Conservation (phyloP, 768 basidiomycete species). For the Kwoniella bestiolae region DNA sequence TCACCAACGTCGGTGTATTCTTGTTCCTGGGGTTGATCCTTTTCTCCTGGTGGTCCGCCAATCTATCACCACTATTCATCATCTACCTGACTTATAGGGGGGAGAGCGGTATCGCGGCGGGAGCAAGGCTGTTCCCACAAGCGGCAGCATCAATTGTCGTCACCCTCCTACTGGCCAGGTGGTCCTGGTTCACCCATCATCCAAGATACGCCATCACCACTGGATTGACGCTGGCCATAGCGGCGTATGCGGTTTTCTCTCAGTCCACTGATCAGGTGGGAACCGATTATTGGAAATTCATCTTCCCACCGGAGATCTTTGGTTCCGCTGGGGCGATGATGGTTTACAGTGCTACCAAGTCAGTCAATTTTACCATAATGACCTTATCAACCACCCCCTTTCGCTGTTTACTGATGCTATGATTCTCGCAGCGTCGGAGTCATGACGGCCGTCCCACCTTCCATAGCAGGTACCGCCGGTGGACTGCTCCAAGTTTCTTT, state of each 20-base stretch:
- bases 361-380: too few relatives aligned
- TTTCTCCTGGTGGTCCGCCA: conserved; percentile 38
- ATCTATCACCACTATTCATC: conserved; percentile 13
- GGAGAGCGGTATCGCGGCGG: background rate
- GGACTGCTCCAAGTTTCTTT: conserved; percentile 41
- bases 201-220: too few relatives aligned
- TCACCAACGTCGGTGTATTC: conserved; percentile 45
- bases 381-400: too few relatives aligned
- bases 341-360: too few relatives aligned
- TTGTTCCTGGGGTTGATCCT: conserved; percentile 37
- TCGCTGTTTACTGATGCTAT: too few relatives aligned
- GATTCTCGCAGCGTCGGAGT: conserved; percentile 29
- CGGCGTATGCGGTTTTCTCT: too few relatives aligned
- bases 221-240: too few relatives aligned
- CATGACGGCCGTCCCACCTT: conserved; percentile 42
- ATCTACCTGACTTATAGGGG: background rate
- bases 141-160: background rate
- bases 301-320: too few relatives aligned
- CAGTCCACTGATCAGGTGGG: too few relatives aligned
- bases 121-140: conserved; percentile 2
- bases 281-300: too few relatives aligned
- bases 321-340: too few relatives aligned
- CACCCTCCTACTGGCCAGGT: background rate
- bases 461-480: conserved; percentile 44
- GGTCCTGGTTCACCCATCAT: too few relatives aligned